Conservation (phyloP, 2,329 filamentous ascomycete genomes). For the Claviceps arundinis region DNA sequence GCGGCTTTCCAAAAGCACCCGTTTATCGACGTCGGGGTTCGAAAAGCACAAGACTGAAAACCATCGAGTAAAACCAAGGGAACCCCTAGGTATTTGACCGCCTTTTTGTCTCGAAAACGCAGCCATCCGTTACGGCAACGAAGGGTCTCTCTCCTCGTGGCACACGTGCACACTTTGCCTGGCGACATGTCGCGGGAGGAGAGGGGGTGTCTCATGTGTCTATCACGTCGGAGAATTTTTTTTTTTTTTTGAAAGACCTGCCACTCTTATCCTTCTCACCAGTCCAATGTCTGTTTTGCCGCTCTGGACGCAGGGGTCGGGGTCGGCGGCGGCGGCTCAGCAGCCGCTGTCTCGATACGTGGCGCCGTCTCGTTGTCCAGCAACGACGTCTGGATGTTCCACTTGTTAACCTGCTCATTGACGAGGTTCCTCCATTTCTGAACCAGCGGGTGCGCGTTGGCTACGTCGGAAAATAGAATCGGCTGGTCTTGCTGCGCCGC, state of each 20-base stretch:
- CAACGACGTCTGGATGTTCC: conserved; percentile 21
- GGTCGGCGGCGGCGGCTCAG: conserved; percentile 14
- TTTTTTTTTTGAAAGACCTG: not conserved
- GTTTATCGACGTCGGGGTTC: no score
- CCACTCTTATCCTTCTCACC: conserved; percentile 15
- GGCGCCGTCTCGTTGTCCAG: conserved; percentile 20
- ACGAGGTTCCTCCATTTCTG: conserved; percentile 40
- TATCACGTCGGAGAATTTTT: not conserved
- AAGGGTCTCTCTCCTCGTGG: no score
- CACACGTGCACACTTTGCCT: no score
- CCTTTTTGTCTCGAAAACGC: no score
- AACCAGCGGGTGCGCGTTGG: conserved; percentile 53
- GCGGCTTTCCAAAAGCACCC: no score
- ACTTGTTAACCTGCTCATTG: conserved; percentile 18
- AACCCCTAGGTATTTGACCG: no score
- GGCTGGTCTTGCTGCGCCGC: conserved; percentile 23
- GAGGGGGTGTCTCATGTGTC: no score
- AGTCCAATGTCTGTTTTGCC: conserved; percentile 23
- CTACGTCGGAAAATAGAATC: conserved; percentile 48
- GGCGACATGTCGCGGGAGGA: no score
- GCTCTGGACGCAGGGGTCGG: conserved; percentile 12
- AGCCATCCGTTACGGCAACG: no score
- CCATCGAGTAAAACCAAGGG: no score
- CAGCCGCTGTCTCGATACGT: conserved; percentile 14
- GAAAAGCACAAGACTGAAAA: no score